Evolutionary conservation across 257 asterid genomes (phyloP), one percentile per base, ranked within the genome.

Genomic region (Forsythia viridissima): DNA sequence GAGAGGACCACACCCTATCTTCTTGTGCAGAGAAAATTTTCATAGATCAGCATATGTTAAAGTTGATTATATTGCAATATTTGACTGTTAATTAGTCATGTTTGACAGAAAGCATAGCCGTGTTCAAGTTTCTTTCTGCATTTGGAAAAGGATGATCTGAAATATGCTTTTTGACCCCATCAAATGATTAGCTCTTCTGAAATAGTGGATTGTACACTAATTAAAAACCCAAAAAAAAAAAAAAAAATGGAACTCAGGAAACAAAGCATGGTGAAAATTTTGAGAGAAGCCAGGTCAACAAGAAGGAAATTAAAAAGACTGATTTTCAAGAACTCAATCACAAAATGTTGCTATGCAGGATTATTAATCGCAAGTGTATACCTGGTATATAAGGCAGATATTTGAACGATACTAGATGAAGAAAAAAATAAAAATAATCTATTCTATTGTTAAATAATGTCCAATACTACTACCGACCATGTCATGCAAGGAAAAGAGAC

Each of bases 1-100:
- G 74, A 39, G 51, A 46, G 85, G 85, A 82, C 85, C 85, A 82
- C 85, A 77, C 51, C 18, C 70, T 61, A 6, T 51, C 44, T 21
- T 41, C 34, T 48, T 70, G 70, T 71, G 52, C 76, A 12, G 74
- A 71, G 57, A 24, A 61, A 57, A 61, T 34, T 61, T 70, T 36
- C 61, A 24, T 61, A 73, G 48, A 48, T 13, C 21, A 16, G 61
- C 21, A 16, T 20, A 37, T 4, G 4, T 34, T 59, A 21, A 74
- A 16, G 65, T 69, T 36, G 77, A 20, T 38, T 40, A 11, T 18
- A 71, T 30, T 51, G 51, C 69, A 67, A 67, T 74, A 73, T 44
- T 82, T 78, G 69, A 61, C 69, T 20, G 69, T 8, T 73, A 66
- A 73, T 73, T 81, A 78, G 52, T 42, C 21, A 40, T 46, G 78